Percentiles rank a stretch among this genome's conserved stretches.
Conservation (phyloP, 352 stramenopile species). For the Globisporangium acanthophoron region DNA sequence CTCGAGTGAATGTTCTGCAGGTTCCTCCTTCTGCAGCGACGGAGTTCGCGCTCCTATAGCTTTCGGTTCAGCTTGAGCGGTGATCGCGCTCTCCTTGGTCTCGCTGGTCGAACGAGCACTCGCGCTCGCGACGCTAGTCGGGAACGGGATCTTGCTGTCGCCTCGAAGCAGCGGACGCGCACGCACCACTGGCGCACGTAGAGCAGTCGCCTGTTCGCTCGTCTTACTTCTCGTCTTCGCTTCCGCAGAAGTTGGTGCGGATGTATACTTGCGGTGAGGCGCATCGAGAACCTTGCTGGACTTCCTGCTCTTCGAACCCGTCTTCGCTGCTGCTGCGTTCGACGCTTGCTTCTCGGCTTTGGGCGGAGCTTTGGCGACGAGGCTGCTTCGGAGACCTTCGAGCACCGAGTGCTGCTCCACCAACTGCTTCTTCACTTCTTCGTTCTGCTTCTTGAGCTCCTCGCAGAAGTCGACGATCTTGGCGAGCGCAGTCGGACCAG, state of each 20-base stretch:
- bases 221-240: not conserved
- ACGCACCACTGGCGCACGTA: conserved; percentile 3
- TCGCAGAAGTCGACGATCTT: conserved; percentile 56
- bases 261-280: not conserved
- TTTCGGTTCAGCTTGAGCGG: not conserved
- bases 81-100: too few relatives aligned
- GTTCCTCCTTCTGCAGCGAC: too few relatives aligned
- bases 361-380: not conserved
- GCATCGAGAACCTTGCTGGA: too few relatives aligned
- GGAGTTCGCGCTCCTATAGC: not conserved
- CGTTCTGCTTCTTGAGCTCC: conserved; percentile 51
- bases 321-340: conserved; percentile 1
- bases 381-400: conserved; percentile 16
- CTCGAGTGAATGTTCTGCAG: not conserved
- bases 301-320: not conserved
- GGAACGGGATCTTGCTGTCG: conserved; percentile 31
- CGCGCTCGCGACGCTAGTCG: not conserved
- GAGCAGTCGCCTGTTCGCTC: not conserved
- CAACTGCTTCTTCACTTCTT: conserved; percentile 49
- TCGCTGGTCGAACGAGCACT: not conserved
- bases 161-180: conserved; percentile 17
- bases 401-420: conserved; percentile 39
- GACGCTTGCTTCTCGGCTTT: conserved; percentile 1
- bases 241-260: not conserved
- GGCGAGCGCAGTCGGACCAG: conserved; percentile 23